Base-by-base conservation (phyloP, 495 filamentous ascomycete genomes). In the Viridothelium virens region DNA sequence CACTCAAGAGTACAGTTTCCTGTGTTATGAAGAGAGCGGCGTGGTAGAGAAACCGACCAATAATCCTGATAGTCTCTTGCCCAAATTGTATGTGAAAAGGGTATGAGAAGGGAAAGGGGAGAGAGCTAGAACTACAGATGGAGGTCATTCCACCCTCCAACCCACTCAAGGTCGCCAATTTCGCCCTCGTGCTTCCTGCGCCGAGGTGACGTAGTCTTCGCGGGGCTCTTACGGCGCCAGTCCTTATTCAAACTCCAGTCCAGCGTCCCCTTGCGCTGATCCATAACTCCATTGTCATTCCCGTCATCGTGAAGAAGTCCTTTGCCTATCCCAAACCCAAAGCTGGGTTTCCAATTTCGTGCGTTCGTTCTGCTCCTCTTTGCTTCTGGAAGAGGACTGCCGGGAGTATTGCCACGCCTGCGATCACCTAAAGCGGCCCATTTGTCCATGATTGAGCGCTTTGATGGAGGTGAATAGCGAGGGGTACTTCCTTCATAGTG, bases 361-460 rank as follows among this genome's bases (percentile, higher is more conserved):
- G 59, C 18, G 14, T 47, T 72, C 68, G 65, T 74, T 69, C 62
- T 66, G 67, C 53, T 67, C 67, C 68, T 38, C 38, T 41, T 41
- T 2, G 61, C 9, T 2, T 41, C 61, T 12, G 61, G 34, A 6
- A 39, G 36, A 18, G 61, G 6, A 33, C 12, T 25, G 16, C 38
- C 10, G 7, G 68, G 25, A 18, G 64, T 38, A 25, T 46, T 36
- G n/a, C 48, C 56, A 69, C 90, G 86, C 47, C 91, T 81, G 70
- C 88, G 87, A 66, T 93, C 89, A 63, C 92, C 92, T 10, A 97
- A 79, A 7, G 85, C 87, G 2, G 89, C 82, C 92, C 92, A 97
- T 74, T 93, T 96, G 79, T 97, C 92, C 56, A 90, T 72, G 68
- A 80, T 78, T 1, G 68, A 70, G 25, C 78, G 80, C 75, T 82